Conservation (phyloP, 371 early-diverging fungal genomes). For the Apophysomyces ossiformis region DNA sequence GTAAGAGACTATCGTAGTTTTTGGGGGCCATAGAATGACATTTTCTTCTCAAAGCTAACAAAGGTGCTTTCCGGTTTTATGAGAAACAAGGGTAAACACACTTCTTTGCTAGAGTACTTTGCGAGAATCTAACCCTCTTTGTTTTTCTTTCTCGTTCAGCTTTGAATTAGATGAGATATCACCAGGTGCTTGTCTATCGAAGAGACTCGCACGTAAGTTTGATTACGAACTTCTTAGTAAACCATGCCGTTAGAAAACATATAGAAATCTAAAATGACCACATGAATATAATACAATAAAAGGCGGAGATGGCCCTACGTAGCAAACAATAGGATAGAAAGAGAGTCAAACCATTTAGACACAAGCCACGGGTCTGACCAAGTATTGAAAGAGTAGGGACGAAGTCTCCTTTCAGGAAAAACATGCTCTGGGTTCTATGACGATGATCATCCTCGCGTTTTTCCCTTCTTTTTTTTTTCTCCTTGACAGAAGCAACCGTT, state of each 20-base stretch:
- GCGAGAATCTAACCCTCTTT: neutral
- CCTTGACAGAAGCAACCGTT: too few species aligned
- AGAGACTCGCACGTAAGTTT: conserved; percentile 52
- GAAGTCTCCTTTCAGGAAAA: too few species aligned
- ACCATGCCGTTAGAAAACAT: conserved; percentile 18
- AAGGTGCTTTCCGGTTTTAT: conserved; percentile 61
- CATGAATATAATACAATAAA: neutral
- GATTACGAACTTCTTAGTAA: conserved; percentile 67
- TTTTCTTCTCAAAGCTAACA: conserved; percentile 40
- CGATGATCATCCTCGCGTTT: too few species aligned
- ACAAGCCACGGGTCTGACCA: too few species aligned
- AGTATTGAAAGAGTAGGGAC: too few species aligned
- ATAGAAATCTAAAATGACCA: conserved; percentile 4
- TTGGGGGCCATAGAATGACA: neutral
- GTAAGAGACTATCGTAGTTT: conserved; percentile 31
- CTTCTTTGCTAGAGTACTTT: neutral
- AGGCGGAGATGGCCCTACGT: neutral
- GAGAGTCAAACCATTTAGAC: too few species aligned
- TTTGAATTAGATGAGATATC: conserved; percentile 65
- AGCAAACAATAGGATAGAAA: too few species aligned
- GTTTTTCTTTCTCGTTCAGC: conserved; percentile 28
- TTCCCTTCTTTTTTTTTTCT: too few species aligned
- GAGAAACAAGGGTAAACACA: conserved; percentile 54
- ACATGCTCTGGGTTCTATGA: too few species aligned
- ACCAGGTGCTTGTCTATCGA: conserved; percentile 56